Evolutionary conservation across 441 rosid genomes (phyloP).

Genomic region (Mallotus japonicus): DNA sequence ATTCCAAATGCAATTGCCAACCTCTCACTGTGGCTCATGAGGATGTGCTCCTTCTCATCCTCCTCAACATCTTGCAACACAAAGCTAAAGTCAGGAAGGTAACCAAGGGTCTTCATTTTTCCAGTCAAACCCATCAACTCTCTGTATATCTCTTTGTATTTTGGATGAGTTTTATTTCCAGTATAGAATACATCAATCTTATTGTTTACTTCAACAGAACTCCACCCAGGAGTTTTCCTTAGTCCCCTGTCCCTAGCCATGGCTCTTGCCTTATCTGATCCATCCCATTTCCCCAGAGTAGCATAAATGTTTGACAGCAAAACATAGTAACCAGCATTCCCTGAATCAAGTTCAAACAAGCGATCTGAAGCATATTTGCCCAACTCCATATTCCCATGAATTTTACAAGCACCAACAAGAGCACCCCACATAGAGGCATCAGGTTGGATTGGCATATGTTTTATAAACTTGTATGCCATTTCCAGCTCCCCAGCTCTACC

Average conservation of each 20-base stretch:
- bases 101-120: slow-evolving; percentile 57
- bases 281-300: slow-evolving; percentile 65
- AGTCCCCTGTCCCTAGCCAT: slow-evolving; percentile 58
- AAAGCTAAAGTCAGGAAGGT: slow-evolving; percentile 59
- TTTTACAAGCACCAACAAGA: slow-evolving; percentile 66
- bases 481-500: slow-evolving; percentile 70
- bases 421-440: slow-evolving; percentile 83
- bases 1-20: slow-evolving; percentile 32
- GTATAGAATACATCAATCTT: slow-evolving; percentile 63
- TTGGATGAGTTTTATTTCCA: slow-evolving; percentile 61
- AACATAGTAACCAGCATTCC: slow-evolving; percentile 68
- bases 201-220: slow-evolving; percentile 59
- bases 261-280: slow-evolving; percentile 51
- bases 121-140: slow-evolving; percentile 47
- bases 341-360: slow-evolving; percentile 59
- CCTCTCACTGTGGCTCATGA: slow-evolving; percentile 61
- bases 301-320: slow-evolving; percentile 68
- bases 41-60: slow-evolving; percentile 74
- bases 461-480: slow-evolving; percentile 51
- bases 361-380: slow-evolving; percentile 56
- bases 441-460: slow-evolving; percentile 60
- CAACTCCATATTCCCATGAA: slow-evolving; percentile 60
- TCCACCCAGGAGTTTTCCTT: slow-evolving; percentile 84
- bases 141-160: slow-evolving; percentile 38
- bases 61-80: slow-evolving; percentile 81